Conservation (phyloP, 495 filamentous ascomycete species). For the Recurvomyces mirabilis region DNA sequence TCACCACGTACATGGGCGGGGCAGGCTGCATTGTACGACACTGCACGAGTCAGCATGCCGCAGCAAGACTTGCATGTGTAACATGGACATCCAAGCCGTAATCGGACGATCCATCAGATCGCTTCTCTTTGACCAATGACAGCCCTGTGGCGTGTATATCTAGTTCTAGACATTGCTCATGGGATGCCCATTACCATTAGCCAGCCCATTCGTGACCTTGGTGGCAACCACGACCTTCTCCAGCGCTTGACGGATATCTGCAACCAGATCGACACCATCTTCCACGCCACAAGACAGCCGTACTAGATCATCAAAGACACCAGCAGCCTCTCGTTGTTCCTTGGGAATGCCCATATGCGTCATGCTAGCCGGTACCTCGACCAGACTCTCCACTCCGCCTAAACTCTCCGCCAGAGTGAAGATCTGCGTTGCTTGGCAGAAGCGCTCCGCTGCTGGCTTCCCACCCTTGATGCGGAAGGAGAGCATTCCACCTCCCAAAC, state of each 20-base stretch:
- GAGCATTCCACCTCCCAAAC: constrained; percentile 94
- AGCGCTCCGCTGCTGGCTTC: constrained; percentile 72
- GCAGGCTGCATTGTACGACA: too few relatives aligned
- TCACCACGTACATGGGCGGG: too few relatives aligned
- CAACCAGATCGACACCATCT: constrained; percentile 72
- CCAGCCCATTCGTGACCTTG: constrained; percentile 30
- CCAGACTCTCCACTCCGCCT: constrained; percentile 84
- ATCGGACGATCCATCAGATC: too few relatives aligned
- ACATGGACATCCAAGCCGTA: too few relatives aligned
- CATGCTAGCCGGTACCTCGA: constrained; percentile 88
- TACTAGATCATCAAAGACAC: constrained; percentile 95
- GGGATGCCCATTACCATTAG: constrained; percentile 11
- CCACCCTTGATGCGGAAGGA: constrained; percentile 91
- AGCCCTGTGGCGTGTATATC: too few relatives aligned
- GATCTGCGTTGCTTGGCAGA: constrained; percentile 80
- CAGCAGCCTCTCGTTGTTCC: constrained; percentile 78
- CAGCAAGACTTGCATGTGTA: too few relatives aligned
- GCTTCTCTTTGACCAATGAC: too few relatives aligned
- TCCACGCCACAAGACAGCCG: constrained; percentile 89
- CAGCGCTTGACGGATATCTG: constrained; percentile 75
- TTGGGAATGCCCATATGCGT: constrained; percentile 91
- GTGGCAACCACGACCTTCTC: constrained; percentile 56
- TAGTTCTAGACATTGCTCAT: too few relatives aligned
- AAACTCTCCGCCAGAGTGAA: constrained; percentile 91
- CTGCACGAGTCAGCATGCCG: too few relatives aligned